These are phyloP conservation scores for Pochonia chlamydosporia DNA, from an alignment of 2,329 filamentous ascomycete genomes.

Conservation along the genomic window DNA sequence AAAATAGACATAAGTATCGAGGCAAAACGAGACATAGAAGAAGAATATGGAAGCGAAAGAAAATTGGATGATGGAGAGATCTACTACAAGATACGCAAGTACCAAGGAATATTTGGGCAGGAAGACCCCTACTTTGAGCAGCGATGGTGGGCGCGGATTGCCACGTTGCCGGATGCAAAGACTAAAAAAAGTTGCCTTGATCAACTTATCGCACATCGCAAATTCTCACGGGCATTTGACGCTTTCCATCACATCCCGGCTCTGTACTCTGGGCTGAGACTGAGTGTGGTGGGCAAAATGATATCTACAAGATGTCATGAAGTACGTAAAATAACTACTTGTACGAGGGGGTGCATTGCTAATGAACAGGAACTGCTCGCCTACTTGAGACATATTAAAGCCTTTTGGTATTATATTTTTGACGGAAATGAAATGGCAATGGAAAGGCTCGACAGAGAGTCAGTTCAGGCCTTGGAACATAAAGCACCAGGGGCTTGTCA, in stretches of 20 bases:
- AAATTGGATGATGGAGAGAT: constrained; percentile 12
- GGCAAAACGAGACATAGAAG: constrained; percentile 7
- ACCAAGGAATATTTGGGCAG: constrained; percentile 10
- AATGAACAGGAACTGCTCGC: constrained; percentile 4
- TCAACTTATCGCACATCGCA: constrained; percentile 17
- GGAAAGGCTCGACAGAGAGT: constrained; percentile 21
- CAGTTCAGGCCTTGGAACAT: constrained; percentile 25
- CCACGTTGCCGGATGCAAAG: constrained; percentile 11
- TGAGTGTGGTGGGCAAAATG: constrained; percentile 16
- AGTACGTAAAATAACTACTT: constrained; percentile 17
- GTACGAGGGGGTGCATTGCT: not conserved
- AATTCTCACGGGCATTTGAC: constrained; percentile 25
- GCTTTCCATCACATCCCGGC: constrained; percentile 22
- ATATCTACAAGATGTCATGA: constrained; percentile 16
- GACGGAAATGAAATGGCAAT: constrained; percentile 18
- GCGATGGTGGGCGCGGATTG: constrained; percentile 19
- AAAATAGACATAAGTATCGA: constrained; percentile 10
- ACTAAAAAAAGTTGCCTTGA: constrained; percentile 17
- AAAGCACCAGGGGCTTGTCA: constrained; percentile 20
- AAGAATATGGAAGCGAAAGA: constrained; percentile 12
- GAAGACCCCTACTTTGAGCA: constrained; percentile 15
- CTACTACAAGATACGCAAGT: constrained; percentile 17
- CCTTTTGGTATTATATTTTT: constrained; percentile 27
- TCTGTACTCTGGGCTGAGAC: constrained; percentile 23
- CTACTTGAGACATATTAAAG: constrained; percentile 18